Conservation (phyloP, 371 early-diverging fungal species). For the Amoeboaphelidium protococcarum region DNA sequence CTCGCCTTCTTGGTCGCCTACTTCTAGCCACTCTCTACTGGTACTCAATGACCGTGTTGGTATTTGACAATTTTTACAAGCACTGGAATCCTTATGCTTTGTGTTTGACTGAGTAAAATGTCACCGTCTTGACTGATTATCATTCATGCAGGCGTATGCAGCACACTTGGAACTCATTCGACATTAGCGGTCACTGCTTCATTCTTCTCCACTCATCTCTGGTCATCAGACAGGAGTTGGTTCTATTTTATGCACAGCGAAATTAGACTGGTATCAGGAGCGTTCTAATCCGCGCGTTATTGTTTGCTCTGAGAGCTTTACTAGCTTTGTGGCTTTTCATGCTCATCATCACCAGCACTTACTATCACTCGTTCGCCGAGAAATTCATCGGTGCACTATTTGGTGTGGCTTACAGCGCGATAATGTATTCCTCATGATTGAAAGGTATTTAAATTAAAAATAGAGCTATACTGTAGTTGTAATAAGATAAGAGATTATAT, state of each 20-base stretch:
- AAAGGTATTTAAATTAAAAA: too few species aligned
- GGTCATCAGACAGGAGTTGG: neutral
- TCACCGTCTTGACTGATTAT: slow-evolving; percentile 17
- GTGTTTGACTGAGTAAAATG: slow-evolving; percentile 49
- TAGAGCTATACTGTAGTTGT: too few species aligned
- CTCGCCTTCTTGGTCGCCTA: neutral
- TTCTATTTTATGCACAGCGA: neutral
- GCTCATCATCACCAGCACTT: slow-evolving; percentile 43
- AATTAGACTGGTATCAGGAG: neutral
- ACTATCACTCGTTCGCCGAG: slow-evolving; percentile 51
- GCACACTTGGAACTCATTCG: neutral
- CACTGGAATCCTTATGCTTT: slow-evolving; percentile 49
- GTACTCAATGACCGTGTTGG: slow-evolving; percentile 13
- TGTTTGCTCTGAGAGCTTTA: slow-evolving; percentile 9
- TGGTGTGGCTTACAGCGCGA: slow-evolving; percentile 18
- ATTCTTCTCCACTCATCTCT: neutral
- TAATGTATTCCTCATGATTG: too few species aligned
- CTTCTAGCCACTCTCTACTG: neutral
- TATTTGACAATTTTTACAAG: slow-evolving; percentile 36
- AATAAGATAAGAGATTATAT: too few species aligned
- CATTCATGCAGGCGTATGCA: neutral
- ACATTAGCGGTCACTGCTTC: neutral
- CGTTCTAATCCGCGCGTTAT: neutral
- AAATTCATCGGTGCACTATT: slow-evolving; percentile 32
- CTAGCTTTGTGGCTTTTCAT: slow-evolving; percentile 36